Conservation (phyloP, 805 yeast species). For the Teunomyces atbi region DNA sequence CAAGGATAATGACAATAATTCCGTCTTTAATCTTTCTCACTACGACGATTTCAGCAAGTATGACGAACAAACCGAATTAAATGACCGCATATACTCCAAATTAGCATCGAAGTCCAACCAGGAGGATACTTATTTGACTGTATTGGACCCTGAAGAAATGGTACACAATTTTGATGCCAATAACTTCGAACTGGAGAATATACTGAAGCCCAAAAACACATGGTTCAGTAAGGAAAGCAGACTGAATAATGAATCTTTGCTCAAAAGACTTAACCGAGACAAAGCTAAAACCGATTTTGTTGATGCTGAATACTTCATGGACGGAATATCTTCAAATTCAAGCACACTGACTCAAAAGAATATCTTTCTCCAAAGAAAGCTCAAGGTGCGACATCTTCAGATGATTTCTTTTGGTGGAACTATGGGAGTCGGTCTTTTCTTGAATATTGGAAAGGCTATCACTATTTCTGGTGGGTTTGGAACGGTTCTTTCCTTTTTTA, state of each 20-base stretch:
- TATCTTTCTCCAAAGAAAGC: conserved; percentile 49
- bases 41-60: conserved; percentile 36
- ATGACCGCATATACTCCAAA: conserved; percentile 28
- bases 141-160: conserved; percentile 25
- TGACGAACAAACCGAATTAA: conserved; percentile 32
- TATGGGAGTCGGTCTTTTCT: conserved; percentile 70
- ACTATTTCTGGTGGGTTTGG: conserved; percentile 78
- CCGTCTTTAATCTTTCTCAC: conserved; percentile 29
- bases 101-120: conserved; percentile 7
- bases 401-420: conserved; percentile 81
- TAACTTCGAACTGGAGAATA: neutral
- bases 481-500: conserved; percentile 60
- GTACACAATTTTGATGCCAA: conserved; percentile 24
- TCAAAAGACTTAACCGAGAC: conserved; percentile 1
- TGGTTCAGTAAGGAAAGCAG: neutral
- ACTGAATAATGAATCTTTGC: conserved; percentile 3
- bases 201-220: neutral
- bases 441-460: conserved; percentile 71
- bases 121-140: conserved; percentile 24
- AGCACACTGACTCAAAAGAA: conserved; percentile 5
- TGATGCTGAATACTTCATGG: conserved; percentile 5
- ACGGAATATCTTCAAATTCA: conserved; percentile 2
- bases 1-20: neutral
- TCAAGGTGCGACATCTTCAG: conserved; percentile 66
- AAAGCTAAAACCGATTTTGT: neutral